Conservation (phyloP, 1,139 yeast species). For the Wickerhamomyces sp. region DNA sequence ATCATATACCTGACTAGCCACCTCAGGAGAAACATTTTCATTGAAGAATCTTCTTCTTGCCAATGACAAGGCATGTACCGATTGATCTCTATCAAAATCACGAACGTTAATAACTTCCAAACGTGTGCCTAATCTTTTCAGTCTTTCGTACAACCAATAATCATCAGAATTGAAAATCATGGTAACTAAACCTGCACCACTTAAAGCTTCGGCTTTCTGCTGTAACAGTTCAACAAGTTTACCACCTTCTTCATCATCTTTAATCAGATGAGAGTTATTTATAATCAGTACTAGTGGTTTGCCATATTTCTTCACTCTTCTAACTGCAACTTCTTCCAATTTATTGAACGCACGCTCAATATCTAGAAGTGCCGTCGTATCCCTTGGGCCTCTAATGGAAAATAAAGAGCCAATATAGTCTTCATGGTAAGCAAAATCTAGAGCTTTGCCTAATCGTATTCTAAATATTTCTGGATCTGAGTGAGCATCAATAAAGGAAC, state of each 20-base stretch:
- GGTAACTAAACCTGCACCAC: slow-evolving; percentile 75
- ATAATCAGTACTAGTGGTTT: slow-evolving; percentile 67
- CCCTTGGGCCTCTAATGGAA: slow-evolving; percentile 82
- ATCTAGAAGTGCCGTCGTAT: slow-evolving; percentile 76
- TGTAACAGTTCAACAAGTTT: slow-evolving; percentile 73
- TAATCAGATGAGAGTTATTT: slow-evolving; percentile 70
- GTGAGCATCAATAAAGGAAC: slow-evolving; percentile 76
- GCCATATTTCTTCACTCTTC: slow-evolving; percentile 36
- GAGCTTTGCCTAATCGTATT: slow-evolving; percentile 69
- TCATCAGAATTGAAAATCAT: slow-evolving; percentile 79
- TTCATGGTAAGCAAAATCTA: slow-evolving; percentile 70
- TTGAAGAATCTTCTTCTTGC: slow-evolving; percentile 47
- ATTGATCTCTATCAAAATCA: slow-evolving; percentile 56
- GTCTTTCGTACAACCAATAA: slow-evolving; percentile 80
- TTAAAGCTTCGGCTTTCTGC: slow-evolving; percentile 75
- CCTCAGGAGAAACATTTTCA: slow-evolving; percentile 32
- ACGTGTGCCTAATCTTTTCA: slow-evolving; percentile 69
- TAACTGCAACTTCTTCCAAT: slow-evolving; percentile 67
- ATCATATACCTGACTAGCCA: slow-evolving; percentile 57
- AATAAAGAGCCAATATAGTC: slow-evolving; percentile 81
- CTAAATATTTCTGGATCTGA: slow-evolving; percentile 84
- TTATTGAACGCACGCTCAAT: slow-evolving; percentile 79
- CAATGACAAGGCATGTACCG: slow-evolving; percentile 51
- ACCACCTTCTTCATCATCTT: slow-evolving; percentile 64
- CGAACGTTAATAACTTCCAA: slow-evolving; percentile 68